Evolutionary conservation across 306 rosid species (phyloP), one percentile per base, ranked within the genome.

Genomic region (Senna siamea): DNA sequence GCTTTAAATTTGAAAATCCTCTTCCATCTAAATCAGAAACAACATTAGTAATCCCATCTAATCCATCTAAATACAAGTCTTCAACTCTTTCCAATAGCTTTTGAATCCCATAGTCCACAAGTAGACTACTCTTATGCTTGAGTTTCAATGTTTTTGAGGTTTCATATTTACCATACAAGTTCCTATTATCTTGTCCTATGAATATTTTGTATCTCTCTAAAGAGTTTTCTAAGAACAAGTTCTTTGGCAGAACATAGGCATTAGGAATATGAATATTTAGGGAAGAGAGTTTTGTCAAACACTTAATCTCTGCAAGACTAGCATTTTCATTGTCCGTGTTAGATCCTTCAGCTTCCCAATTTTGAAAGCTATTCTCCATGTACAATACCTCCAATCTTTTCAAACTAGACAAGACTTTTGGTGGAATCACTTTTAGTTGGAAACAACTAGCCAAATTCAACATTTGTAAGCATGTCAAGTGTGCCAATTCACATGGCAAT

Each of bases 61-160:
- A n/a, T 0, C 52, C 63, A 0, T 35, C 75, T 9, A 54, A 13
- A 10, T 5, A 0, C 38, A 84, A 74, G 15, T 34, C 50, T 52
- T 84, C 76, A 74, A 56, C 75, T 7, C 20, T 59, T 46, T 80
- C 37, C 5, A 80, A 46, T n/a, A 80, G 22, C 34, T 10, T 60
- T 61, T 64, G 41, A 9, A 84, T 10, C 32, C 76, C 65, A 17
- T 41, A 9, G 12, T 77, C 51, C 2, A 19, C 57, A 38, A 74
- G 70, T 28, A 22, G 26, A 20, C 41, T 26, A 2, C 15, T 22
- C 3, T 50, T 7, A 8, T 77, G 73, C 56, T 70, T 38, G 35
- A 35, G 63, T 8, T 46, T 26, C 46, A 69, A 18, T 13, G 48
- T 58, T 9, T 59, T 77, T 22, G 69, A 67, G 6, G 30, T 18